phyloP scores from a whole-genome alignment of 805 yeast genomes.

The Candida nitratophila region DNA sequence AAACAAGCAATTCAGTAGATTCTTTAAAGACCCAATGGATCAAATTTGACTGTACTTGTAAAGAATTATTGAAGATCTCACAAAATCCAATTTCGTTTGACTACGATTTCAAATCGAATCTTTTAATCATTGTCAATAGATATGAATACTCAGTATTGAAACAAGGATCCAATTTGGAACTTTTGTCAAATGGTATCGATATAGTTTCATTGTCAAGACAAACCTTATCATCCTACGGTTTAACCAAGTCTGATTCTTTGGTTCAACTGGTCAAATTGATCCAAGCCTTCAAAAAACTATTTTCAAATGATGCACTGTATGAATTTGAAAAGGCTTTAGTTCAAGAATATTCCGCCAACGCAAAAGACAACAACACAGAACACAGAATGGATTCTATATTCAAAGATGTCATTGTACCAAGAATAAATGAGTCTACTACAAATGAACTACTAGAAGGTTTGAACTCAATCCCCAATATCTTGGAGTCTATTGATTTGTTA shows the following conservation, averaged over 20 bases:
- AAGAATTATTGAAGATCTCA: conserved; percentile 55
- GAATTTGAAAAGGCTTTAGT: conserved; percentile 29
- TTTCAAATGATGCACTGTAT: conserved; percentile 29
- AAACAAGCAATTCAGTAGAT: conserved; percentile 9
- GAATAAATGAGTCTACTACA: conserved; percentile 32
- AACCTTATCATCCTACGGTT: not conserved
- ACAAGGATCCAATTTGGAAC: conserved; percentile 26
- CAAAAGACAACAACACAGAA: conserved; percentile 19
- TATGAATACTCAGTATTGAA: conserved; percentile 28
- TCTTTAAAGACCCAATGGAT: conserved; percentile 52
- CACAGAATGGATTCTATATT: conserved; percentile 33
- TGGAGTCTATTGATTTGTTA: conserved; percentile 30
- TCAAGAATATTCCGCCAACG: conserved; percentile 23
- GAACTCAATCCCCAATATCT: conserved; percentile 29
- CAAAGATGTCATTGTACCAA: conserved; percentile 31
- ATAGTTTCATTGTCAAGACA: not conserved
- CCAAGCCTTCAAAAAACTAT: conserved; percentile 29
- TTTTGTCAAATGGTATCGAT: conserved; percentile 15
- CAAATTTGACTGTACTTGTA: conserved; percentile 63
- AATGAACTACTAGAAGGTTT: conserved; percentile 33
- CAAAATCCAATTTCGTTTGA: conserved; percentile 52
- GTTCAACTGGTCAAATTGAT: conserved; percentile 21
- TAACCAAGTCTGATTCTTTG: conserved; percentile 1
- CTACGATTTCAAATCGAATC: conserved; percentile 24
- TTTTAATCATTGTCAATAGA: conserved; percentile 28